These are phyloP conservation scores for Kickxella alabastrina DNA, from an alignment of 192 early-diverging fungal genomes.

Conservation along the genomic window DNA sequence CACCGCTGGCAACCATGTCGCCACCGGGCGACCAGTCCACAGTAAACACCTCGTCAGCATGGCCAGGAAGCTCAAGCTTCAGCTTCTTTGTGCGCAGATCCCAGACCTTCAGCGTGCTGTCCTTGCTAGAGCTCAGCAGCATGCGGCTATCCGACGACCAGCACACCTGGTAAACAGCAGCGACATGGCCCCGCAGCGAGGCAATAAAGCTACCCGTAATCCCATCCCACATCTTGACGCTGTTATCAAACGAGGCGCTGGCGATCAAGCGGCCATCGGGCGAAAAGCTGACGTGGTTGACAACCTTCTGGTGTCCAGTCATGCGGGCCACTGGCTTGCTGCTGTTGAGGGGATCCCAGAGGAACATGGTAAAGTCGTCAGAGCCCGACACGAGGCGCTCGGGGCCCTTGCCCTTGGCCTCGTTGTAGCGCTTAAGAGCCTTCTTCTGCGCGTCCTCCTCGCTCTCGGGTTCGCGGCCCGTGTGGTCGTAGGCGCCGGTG, in stretches of 20 bases:
- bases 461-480: constrained; percentile 55
- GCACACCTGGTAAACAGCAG: constrained; percentile 92
- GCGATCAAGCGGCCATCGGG: constrained; percentile 87
- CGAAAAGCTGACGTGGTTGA: constrained; percentile 92
- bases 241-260: constrained; percentile 94
- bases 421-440: constrained; percentile 78
- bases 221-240: constrained; percentile 97
- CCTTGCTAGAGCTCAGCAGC: constrained; percentile 84
- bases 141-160: constrained; percentile 93
- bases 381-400: constrained; percentile 90
- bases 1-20: constrained; percentile 87
- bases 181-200: constrained; percentile 92
- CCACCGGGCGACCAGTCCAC: constrained; percentile 95
- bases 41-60: constrained; percentile 91
- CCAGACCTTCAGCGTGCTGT: constrained; percentile 93
- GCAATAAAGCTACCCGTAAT: constrained; percentile 82
- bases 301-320: constrained; percentile 93
- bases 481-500: constrained; percentile 89
- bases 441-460: constrained; percentile 66
- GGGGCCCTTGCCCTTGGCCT: constrained; percentile 58
- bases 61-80: constrained; percentile 92
- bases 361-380: constrained; percentile 96
- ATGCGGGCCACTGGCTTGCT: constrained; percentile 81
- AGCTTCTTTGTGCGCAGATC: constrained; percentile 86
- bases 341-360: constrained; percentile 82